Conservation (phyloP, 2,329 filamentous ascomycete genomes). For the Zymoseptoria pseudotritici region DNA sequence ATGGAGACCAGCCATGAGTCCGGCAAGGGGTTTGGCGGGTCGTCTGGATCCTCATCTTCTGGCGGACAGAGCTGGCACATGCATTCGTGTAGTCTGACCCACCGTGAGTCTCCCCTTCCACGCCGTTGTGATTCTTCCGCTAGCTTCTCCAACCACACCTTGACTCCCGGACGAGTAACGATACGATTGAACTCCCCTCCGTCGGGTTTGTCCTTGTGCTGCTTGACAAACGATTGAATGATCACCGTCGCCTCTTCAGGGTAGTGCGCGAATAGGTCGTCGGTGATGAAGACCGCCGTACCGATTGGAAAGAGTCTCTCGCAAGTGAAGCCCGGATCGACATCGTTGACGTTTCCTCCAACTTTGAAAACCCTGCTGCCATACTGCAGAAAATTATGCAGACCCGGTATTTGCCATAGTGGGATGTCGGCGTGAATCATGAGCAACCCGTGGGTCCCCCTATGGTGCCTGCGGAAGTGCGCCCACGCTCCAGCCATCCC, state of each 20-base stretch:
- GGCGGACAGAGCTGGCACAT: slow-evolving; percentile 23
- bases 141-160: slow-evolving; percentile 20
- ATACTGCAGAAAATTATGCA: slow-evolving; percentile 27
- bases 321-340: slow-evolving; percentile 14
- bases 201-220: slow-evolving; percentile 22
- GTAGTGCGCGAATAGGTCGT: slow-evolving; percentile 35
- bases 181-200: slow-evolving; percentile 21
- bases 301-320: slow-evolving; percentile 33
- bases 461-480: slow-evolving; percentile 15
- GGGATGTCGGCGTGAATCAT: slow-evolving; percentile 28
- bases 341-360: slow-evolving; percentile 21
- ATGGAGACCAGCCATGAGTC: slow-evolving; percentile 19
- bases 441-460: slow-evolving; percentile 13
- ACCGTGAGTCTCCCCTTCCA: slow-evolving; percentile 8
- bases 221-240: slow-evolving; percentile 29
- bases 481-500: slow-evolving; percentile 21
- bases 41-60: slow-evolving; percentile 14
- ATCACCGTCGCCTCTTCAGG: slow-evolving; percentile 33
- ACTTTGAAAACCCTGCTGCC: slow-evolving; percentile 28
- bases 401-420: slow-evolving; percentile 27
- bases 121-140: slow-evolving; percentile 7
- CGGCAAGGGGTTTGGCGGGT: slow-evolving; percentile 10
- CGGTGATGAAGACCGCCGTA: slow-evolving; percentile 36
- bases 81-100: slow-evolving; percentile 17
- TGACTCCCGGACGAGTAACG: slow-evolving; percentile 22